These are phyloP conservation scores for Fraxinus dipetala DNA, from an alignment of 305 asterid species.

Conservation along the genomic window DNA sequence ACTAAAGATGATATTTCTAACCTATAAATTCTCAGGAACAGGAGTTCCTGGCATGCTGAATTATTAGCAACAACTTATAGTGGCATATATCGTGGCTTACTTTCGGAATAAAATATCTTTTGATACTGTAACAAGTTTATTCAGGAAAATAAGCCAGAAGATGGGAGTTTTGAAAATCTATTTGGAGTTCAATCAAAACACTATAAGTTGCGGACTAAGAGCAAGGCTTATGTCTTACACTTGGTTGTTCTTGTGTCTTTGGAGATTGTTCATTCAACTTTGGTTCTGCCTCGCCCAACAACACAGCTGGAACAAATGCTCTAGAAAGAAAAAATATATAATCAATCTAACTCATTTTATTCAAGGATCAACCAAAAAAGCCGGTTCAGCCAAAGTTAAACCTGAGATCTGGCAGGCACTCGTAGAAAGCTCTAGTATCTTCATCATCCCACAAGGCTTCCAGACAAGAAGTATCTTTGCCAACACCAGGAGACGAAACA, in stretches of 20 bases:
- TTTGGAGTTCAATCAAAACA: constrained; percentile 14
- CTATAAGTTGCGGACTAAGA: constrained; percentile 3
- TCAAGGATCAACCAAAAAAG: constrained; percentile 18
- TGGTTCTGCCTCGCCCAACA: constrained; percentile 88
- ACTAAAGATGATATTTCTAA: background rate
- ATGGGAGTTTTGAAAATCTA: background rate
- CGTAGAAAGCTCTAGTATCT: constrained; percentile 96
- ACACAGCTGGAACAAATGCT: constrained; percentile 98
- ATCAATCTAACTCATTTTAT: constrained; percentile 21
- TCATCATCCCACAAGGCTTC: constrained; percentile 99
- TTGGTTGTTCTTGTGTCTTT: constrained; percentile 65
- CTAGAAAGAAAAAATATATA: constrained; percentile 39
- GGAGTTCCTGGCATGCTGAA: background rate
- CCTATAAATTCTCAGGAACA: background rate
- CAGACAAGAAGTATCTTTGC: constrained; percentile 69
- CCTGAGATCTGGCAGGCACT: constrained; percentile 96
- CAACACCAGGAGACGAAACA: constrained; percentile 58
- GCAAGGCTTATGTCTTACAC: constrained; percentile 45
- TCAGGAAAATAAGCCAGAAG: constrained; percentile 17
- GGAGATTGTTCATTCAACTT: constrained; percentile 75
- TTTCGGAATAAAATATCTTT: background rate
- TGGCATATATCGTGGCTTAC: background rate
- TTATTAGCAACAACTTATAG: background rate
- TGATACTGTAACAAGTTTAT: background rate
- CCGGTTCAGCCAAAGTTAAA: constrained; percentile 21